These are phyloP conservation scores for Lachancea cidri DNA, from an alignment of 805 yeast species.

Conservation along the genomic window DNA sequence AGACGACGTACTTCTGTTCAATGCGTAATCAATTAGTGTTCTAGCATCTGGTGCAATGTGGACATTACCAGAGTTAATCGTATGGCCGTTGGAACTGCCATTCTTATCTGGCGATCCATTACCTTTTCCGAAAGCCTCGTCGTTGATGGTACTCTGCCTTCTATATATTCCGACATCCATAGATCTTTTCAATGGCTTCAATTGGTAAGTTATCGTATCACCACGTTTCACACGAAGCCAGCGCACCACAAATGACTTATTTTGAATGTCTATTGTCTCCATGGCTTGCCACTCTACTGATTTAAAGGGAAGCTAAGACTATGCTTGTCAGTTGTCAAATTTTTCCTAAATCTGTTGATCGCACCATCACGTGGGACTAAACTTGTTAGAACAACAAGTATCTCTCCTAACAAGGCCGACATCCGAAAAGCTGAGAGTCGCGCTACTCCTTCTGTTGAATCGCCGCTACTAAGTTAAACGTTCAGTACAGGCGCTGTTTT, in stretches of 20 bases:
- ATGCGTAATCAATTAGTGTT: slow-evolving; percentile 23
- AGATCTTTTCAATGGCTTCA: slow-evolving; percentile 70
- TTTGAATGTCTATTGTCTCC: slow-evolving; percentile 90
- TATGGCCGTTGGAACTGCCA: not conserved
- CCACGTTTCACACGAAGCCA: slow-evolving; percentile 81
- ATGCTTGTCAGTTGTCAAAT: not conserved
- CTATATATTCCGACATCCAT: slow-evolving; percentile 40
- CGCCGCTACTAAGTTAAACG: too few relatives aligned
- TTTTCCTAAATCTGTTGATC: not conserved
- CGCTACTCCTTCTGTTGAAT: too few relatives aligned
- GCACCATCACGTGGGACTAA: not conserved
- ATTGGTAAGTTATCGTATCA: slow-evolving; percentile 67
- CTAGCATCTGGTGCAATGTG: slow-evolving; percentile 32
- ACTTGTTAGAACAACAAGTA: not conserved
- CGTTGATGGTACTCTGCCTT: slow-evolving; percentile 7
- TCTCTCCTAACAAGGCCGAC: too few relatives aligned
- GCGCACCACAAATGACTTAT: slow-evolving; percentile 82
- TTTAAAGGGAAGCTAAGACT: not conserved
- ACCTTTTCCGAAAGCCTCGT: slow-evolving; percentile 4
- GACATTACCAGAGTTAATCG: slow-evolving; percentile 6
- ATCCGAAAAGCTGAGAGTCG: too few relatives aligned
- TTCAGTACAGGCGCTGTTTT: not conserved
- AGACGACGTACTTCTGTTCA: slow-evolving; percentile 9
- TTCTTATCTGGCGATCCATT: not conserved
- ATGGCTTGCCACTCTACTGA: slow-evolving; percentile 33